Percentiles rank a stretch among this genome's conserved stretches.
Conservation (phyloP, 2,329 filamentous ascomycete species). For the Aspergillus sergii region DNA sequence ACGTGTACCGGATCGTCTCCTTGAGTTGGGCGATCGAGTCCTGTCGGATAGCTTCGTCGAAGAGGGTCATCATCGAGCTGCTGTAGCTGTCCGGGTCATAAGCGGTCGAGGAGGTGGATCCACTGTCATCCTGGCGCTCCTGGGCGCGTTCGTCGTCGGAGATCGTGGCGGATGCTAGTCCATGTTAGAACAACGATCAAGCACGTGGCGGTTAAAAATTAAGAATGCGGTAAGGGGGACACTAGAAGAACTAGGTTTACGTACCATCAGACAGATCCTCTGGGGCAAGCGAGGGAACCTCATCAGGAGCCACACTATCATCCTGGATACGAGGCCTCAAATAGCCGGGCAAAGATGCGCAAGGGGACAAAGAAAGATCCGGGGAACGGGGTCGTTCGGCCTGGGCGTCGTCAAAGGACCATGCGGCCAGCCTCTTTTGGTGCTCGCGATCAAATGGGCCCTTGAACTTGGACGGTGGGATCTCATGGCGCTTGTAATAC, state of each 20-base stretch:
- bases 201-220: neutral
- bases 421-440: conserved; percentile 46
- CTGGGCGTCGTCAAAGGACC: conserved; percentile 45
- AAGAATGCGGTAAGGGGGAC: neutral
- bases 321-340: conserved; percentile 26
- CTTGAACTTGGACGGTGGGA: conserved; percentile 52
- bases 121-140: conserved; percentile 30
- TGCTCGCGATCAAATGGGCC: conserved; percentile 52
- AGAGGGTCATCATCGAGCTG: conserved; percentile 39
- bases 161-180: conserved; percentile 22
- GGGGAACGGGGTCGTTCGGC: conserved; percentile 38
- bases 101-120: conserved; percentile 40
- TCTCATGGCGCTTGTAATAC: conserved; percentile 52
- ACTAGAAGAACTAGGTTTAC: conserved; percentile 10
- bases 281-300: conserved; percentile 16
- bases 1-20: conserved; percentile 35
- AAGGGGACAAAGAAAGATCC: conserved; percentile 43
- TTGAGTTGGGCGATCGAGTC: conserved; percentile 35
- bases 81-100: conserved; percentile 38
- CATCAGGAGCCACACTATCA: conserved; percentile 19
- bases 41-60: conserved; percentile 29
- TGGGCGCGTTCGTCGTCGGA: conserved; percentile 27
- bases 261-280: conserved; percentile 22
- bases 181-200: conserved; percentile 15
- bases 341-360: conserved; percentile 31